A percentile compares a stretch with the other conserved stretches of the same genome.
These are phyloP conservation scores for Prunus davidiana DNA, from an alignment of 306 rosid genomes.

Conservation along the genomic window DNA sequence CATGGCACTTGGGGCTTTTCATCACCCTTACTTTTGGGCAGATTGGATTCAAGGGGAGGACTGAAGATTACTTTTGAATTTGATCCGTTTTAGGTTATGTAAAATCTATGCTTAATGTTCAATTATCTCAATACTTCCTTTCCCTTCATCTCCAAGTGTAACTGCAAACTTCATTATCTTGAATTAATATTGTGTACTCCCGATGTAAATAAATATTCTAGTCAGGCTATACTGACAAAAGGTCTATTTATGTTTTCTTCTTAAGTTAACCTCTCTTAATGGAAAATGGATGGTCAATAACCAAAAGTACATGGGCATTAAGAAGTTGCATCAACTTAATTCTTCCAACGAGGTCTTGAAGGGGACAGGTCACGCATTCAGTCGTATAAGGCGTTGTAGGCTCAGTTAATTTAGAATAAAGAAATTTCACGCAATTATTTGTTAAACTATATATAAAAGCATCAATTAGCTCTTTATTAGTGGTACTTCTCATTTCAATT, in stretches of 20 bases:
- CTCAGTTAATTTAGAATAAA: too few species aligned
- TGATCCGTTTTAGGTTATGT: neutral
- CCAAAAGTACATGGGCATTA: neutral
- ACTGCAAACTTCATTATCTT: neutral
- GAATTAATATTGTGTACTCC: neutral
- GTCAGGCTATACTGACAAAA: neutral
- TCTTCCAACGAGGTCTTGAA: too few species aligned
- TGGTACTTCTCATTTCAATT: too few species aligned
- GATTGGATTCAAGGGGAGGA: conserved; percentile 96
- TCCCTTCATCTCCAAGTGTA: neutral
- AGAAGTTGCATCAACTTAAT: too few species aligned
- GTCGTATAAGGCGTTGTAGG: too few species aligned
- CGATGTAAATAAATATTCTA: conserved; percentile 7
- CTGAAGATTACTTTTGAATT: conserved; percentile 67
- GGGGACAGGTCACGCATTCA: too few species aligned
- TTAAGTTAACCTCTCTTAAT: too few species aligned
- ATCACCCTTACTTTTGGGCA: conserved; percentile 81
- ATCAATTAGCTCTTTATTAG: too few species aligned
- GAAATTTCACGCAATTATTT: too few species aligned
- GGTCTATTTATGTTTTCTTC: too few species aligned
- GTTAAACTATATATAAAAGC: too few species aligned
- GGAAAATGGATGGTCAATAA: neutral
- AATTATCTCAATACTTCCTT: neutral
- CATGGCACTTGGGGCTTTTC: conserved; percentile 90
- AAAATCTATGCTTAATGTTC: conserved; percentile 1